phyloP scores from a whole-genome alignment of 345 rosid genomes.

The Combretum micranthum region DNA sequence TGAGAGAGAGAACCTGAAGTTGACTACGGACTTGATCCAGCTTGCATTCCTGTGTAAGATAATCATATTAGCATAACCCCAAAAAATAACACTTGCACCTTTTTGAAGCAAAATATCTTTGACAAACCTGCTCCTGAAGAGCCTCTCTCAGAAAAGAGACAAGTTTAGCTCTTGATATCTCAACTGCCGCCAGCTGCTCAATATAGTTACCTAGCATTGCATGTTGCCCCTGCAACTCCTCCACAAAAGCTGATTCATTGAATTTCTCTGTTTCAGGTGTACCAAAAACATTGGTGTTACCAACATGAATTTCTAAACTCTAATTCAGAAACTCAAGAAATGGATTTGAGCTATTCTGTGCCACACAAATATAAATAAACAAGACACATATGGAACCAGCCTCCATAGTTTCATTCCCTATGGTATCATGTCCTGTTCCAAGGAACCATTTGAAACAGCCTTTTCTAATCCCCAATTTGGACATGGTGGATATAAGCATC shows the following conservation, averaged over 20 bases:
- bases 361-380: too few species aligned
- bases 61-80: conserved; percentile 6
- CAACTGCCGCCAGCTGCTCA: conserved; percentile 54
- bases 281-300: too few species aligned
- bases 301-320: too few species aligned
- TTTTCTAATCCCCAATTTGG: too few species aligned
- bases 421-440: too few species aligned
- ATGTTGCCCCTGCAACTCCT: conserved; percentile 78
- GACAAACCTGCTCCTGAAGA: conserved; percentile 80
- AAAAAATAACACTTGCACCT: too few species aligned
- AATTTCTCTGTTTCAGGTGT: conserved; percentile 35
- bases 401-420: too few species aligned
- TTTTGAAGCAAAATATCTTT: conserved; percentile 3
- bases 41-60: conserved; percentile 58
- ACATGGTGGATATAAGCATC: too few species aligned
- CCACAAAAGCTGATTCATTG: conserved; percentile 41
- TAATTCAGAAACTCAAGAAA: background rate
- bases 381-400: too few species aligned
- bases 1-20: conserved; percentile 53
- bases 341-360: background rate
- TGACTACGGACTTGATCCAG: conserved; percentile 65
- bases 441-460: too few species aligned
- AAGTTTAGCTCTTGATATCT: conserved; percentile 64
- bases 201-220: conserved; percentile 60
- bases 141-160: conserved; percentile 69